Percentiles rank a stretch among this genome's conserved stretches.
Conservation (phyloP, 495 filamentous ascomycete species). For the Penicillium goetzii region DNA sequence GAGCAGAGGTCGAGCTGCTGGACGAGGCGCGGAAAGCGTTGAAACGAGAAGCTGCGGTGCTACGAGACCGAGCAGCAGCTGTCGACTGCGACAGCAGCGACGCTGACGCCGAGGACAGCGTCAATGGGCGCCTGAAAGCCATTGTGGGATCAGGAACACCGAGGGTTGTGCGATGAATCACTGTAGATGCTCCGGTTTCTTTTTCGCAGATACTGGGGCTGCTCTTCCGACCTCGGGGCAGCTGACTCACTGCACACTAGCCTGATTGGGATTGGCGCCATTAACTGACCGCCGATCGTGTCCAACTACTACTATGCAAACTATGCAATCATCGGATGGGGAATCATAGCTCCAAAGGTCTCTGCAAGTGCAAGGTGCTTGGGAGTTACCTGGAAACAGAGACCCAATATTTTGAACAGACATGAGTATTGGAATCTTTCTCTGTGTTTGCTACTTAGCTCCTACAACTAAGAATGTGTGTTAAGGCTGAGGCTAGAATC, state of each 20-base stretch:
- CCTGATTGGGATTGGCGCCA: conserved; percentile 6
- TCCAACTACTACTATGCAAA: neutral
- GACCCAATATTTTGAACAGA: neutral
- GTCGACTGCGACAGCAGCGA: conserved; percentile 40
- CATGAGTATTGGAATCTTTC: neutral
- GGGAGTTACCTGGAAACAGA: neutral
- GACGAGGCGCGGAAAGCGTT: conserved; percentile 42
- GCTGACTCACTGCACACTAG: conserved; percentile 40
- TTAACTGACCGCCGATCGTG: conserved; percentile 2
- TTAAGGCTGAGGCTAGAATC: neutral
- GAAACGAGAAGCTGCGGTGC: conserved; percentile 41
- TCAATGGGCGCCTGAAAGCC: conserved; percentile 55
- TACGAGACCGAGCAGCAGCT: conserved; percentile 40
- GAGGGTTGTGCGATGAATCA: conserved; percentile 36
- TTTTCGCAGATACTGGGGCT: conserved; percentile 26
- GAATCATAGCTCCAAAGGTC: neutral
- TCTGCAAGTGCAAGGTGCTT: neutral
- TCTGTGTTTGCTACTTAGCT: neutral
- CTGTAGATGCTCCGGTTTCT: conserved; percentile 36
- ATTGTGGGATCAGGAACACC: conserved; percentile 34
- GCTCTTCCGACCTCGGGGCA: conserved; percentile 45
- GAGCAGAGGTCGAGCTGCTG: conserved; percentile 80
- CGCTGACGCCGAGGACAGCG: conserved; percentile 45
- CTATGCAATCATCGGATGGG: neutral
- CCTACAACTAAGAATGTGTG: neutral